Conservation (phyloP, 306 rosid species). For the Quercus wislizeni region DNA sequence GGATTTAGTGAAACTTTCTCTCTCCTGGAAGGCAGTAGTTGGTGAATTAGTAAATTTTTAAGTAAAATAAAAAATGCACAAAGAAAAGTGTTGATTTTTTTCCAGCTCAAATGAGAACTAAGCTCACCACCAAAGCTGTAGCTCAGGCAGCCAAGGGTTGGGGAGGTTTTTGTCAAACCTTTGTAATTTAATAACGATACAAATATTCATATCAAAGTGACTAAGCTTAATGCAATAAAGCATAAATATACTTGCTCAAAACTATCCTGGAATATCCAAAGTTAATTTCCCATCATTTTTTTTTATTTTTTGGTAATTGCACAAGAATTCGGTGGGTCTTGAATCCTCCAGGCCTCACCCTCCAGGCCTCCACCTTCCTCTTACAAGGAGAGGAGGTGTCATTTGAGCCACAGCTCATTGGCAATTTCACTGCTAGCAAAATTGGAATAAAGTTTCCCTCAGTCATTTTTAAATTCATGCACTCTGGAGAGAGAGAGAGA, state of each 20-base stretch:
- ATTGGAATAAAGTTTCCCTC: neutral
- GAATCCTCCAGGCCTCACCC: too few species aligned
- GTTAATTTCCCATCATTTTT: neutral
- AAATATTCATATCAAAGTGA: neutral
- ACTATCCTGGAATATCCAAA: neutral
- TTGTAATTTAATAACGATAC: neutral
- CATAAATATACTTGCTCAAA: neutral
- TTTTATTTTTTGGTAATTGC: too few species aligned
- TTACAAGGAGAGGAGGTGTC: too few species aligned
- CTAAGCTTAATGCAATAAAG: neutral
- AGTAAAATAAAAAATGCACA: neutral
- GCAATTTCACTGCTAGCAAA: neutral
- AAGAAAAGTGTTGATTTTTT: neutral
- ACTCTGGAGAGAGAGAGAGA: neutral
- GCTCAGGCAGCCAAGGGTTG: neutral
- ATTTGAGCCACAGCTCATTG: too few species aligned
- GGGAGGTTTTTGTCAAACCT: neutral
- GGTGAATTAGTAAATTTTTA: neutral
- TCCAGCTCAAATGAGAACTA: neutral
- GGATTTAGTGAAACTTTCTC: constrained; percentile 91
- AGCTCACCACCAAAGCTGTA: neutral
- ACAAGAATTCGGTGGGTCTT: too few species aligned
- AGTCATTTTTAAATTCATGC: neutral
- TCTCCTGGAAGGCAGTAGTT: constrained; percentile 54
- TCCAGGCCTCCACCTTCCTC: too few species aligned